Evolutionary conservation across 164 flowering plant species (phyloP).

Genomic region (Chimonanthus praecox): DNA sequence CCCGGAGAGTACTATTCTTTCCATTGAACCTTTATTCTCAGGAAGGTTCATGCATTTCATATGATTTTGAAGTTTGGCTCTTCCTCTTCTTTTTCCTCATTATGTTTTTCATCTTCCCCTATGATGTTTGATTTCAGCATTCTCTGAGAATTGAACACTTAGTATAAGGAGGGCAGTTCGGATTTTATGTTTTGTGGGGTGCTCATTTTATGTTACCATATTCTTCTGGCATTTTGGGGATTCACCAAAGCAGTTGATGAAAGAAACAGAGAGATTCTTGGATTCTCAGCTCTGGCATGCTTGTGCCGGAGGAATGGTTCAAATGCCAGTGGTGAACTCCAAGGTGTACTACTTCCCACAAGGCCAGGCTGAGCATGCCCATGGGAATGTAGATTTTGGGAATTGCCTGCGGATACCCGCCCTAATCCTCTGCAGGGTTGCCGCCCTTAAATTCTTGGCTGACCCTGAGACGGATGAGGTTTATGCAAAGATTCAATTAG

Average conservation of each 20-base stretch:
- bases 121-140: conserved; percentile 7
- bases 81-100: no score
- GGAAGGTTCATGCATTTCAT: not conserved
- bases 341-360: conserved; percentile 86
- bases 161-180: not conserved
- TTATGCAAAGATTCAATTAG: conserved; percentile 51
- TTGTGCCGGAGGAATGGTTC: conserved; percentile 95
- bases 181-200: conserved; percentile 6
- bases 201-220: not conserved
- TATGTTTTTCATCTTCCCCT: not conserved
- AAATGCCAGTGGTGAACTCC: conserved; percentile 69
- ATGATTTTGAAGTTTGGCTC: not conserved
- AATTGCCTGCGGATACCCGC: conserved; percentile 38
- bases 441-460: conserved; percentile 61
- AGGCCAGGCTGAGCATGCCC: conserved; percentile 85
- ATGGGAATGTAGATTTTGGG: conserved; percentile 41
- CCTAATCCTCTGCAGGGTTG: conserved; percentile 52
- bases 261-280: conserved; percentile 59
- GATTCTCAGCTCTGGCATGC: conserved; percentile 98
- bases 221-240: conserved; percentile 10
- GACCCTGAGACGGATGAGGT: conserved; percentile 90
- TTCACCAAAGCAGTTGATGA: conserved; percentile 21
- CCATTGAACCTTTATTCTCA: not conserved
- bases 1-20: not conserved
- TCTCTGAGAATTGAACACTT: not conserved